phyloP scores from a whole-genome alignment of 768 basidiomycete genomes.

The Auricularia heimuer region DNA sequence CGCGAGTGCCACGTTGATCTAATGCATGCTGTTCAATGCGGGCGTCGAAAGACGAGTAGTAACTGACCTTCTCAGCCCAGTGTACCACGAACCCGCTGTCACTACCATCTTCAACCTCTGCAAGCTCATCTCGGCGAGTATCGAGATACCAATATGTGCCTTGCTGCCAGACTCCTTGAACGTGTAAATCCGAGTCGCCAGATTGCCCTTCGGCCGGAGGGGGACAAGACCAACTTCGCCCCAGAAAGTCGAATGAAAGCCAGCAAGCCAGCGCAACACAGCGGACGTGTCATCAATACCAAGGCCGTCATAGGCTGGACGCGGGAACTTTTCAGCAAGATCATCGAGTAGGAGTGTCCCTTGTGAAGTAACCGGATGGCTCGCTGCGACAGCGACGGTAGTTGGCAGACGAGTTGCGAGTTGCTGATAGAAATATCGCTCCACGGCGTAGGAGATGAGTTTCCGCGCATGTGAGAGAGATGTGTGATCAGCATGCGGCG shows the following conservation, averaged over 20 bases:
- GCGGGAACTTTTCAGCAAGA: conserved; percentile 1
- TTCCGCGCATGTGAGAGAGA: conserved; percentile 2
- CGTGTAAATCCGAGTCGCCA: background rate
- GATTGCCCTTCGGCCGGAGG: background rate
- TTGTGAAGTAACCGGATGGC: background rate
- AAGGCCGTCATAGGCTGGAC: background rate
- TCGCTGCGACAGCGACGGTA: background rate
- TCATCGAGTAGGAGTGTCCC: conserved; percentile 3
- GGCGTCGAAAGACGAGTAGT: background rate
- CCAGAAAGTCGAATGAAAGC: conserved; percentile 7
- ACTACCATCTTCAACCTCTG: background rate
- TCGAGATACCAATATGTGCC: conserved; percentile 8
- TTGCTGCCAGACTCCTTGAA: conserved; percentile 5
- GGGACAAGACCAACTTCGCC: background rate
- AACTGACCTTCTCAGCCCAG: conserved; percentile 5
- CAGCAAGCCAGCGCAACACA: conserved; percentile 6
- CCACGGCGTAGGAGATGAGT: conserved; percentile 3
- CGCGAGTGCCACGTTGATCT: conserved; percentile 1
- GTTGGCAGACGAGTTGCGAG: conserved; percentile 1
- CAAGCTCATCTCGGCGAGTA: conserved; percentile 7
- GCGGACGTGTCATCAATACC: background rate
- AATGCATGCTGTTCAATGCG: background rate
- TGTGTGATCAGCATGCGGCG: background rate
- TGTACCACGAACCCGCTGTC: conserved; percentile 1
- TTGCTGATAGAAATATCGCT: conserved; percentile 4